phyloP scores from a whole-genome alignment of 345 rosid genomes.

The Hibiscus trionum region DNA sequence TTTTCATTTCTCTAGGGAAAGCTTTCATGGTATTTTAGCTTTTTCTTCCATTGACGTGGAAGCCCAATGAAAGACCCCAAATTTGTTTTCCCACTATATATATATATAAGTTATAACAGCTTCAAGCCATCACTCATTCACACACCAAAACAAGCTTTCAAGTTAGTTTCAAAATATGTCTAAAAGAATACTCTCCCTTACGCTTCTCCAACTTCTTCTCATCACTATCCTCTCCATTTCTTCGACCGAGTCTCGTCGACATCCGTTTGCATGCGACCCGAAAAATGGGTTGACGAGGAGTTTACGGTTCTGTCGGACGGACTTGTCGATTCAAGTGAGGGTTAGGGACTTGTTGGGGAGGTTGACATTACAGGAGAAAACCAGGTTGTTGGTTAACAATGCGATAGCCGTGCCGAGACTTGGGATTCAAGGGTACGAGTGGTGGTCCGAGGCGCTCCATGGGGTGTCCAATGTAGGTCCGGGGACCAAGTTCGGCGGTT shows the following conservation, averaged over 20 bases:
- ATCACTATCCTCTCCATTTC: constrained; percentile 9
- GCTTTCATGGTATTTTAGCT: background rate
- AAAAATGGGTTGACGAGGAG: constrained; percentile 38
- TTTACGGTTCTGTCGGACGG: constrained; percentile 44
- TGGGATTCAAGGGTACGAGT: constrained; percentile 79
- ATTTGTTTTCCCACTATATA: constrained; percentile 11
- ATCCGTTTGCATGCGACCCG: constrained; percentile 63
- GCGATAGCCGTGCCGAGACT: constrained; percentile 74
- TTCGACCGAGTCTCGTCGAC: constrained; percentile 23
- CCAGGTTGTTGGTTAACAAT: constrained; percentile 62
- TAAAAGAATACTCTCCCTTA: background rate
- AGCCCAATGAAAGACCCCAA: constrained; percentile 10
- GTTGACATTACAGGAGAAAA: constrained; percentile 76
- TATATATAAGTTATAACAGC: background rate
- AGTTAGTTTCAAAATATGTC: background rate
- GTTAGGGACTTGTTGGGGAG: constrained; percentile 69
- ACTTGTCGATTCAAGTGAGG: constrained; percentile 52
- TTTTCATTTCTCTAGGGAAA: background rate
- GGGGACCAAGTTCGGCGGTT: constrained; percentile 62
- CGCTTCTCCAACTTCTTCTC: constrained; percentile 5
- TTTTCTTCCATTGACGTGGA: constrained; percentile 26
- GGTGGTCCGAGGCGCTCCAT: constrained; percentile 99
- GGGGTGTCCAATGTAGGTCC: constrained; percentile 81
- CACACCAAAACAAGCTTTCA: background rate
- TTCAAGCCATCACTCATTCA: background rate